phyloP scores from a whole-genome alignment of 305 asterid species.

The Euphrasia arctica region DNA sequence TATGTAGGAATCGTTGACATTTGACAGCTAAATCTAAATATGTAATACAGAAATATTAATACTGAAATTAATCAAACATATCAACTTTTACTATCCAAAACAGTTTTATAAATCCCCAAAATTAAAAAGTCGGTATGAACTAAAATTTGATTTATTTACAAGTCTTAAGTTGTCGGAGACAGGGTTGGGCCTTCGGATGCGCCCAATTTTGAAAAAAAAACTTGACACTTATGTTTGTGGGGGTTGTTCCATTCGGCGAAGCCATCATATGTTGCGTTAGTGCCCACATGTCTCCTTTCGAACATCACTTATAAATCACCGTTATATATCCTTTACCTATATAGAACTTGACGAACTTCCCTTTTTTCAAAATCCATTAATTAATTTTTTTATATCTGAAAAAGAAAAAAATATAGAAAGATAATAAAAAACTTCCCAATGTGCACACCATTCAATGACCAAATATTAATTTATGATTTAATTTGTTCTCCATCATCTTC shows the following conservation, averaged over 20 bases:
- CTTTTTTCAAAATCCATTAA: conserved; percentile 19
- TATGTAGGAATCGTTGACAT: no score
- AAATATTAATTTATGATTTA: not conserved
- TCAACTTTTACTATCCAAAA: no score
- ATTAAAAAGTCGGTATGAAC: no score
- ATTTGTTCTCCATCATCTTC: no score
- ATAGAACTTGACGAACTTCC: no score
- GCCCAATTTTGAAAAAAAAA: not conserved
- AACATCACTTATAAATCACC: conserved; percentile 24
- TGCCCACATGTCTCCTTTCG: conserved; percentile 53
- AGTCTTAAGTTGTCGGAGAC: no score
- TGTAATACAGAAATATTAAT: no score
- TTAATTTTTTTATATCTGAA: not conserved
- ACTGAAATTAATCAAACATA: no score
- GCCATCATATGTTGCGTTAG: conserved; percentile 31
- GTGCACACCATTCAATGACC: conserved; percentile 47
- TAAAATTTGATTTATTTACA: not conserved
- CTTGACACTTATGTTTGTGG: conserved; percentile 16
- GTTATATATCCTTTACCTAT: no score
- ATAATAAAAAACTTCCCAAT: conserved; percentile 42
- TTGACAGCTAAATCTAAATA: no score
- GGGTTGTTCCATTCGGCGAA: conserved; percentile 20
- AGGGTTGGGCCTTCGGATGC: no score
- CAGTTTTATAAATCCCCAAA: no score
- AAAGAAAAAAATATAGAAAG: conserved; percentile 24